Evolutionary conservation across 768 basidiomycete genomes (phyloP), one percentile per base, ranked within the genome.

Genomic region (Termitomyces eurrhizus): DNA sequence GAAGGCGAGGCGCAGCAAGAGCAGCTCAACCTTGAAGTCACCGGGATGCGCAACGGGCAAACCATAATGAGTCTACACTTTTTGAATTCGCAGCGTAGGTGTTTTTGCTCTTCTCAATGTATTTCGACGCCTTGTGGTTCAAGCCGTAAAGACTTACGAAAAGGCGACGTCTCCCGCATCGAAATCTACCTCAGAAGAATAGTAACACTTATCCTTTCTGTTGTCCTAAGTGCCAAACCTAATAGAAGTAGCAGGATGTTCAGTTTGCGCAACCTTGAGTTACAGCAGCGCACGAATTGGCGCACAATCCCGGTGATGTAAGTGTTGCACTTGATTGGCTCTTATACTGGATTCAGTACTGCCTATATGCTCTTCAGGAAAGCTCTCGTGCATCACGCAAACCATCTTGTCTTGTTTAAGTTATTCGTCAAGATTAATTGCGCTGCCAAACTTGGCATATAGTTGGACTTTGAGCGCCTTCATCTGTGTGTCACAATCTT

Each of bases 381-480:
- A 39, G 39, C 53, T 54, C 32, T 56, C 49, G 48, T 51, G 44
- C 33, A 51, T 56, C 49, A 39, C 44, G 44, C 33, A 51, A 33
- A 16, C 8, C 26, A 35, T 13, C 14, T 33, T 32, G 8, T 7
- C 26, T 18, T 33, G 6, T 11, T 50, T 39, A 12, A 48, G n/a
- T 55, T 72, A 90, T 69, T 91, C 92, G 71, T 96, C 94, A 50
- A 97, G 83, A 72, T 97, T 97, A 74, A 96, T 96, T 42, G 94
- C 90, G 45, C 82, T 85, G 21, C 95, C 95, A 70, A 98, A 98
- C 74, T 95, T 95, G 32, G 91, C 92, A 68, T 97, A 97, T 57
- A 95, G 70, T 0, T 78, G 69, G 45, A 89, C 81, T 70, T 95
- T 95, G 48, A 94, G 83, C 55, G 83, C 83, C 68, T 90, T 89